Evolutionary conservation across 2,329 filamentous ascomycete genomes (phyloP).

Genomic region (Epichloe baconii): DNA sequence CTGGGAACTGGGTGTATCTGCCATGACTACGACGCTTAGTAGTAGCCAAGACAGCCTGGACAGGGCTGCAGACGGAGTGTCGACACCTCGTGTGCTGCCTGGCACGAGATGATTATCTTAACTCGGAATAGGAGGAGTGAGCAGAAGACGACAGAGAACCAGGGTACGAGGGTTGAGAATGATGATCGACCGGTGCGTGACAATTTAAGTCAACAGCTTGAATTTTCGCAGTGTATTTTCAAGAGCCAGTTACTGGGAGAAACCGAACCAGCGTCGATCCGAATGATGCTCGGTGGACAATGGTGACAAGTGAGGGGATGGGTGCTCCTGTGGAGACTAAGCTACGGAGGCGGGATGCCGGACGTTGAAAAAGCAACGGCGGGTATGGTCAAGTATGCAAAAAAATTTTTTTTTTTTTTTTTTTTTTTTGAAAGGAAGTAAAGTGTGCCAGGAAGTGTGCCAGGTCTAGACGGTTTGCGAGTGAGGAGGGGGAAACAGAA

Average conservation of each 20-base stretch:
- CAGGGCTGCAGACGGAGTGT: constrained; percentile 3
- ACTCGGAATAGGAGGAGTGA: neutral
- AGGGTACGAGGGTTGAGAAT: neutral
- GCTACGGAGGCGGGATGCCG: constrained; percentile 1
- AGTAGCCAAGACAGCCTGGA: constrained; percentile 7
- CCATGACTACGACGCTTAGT: constrained; percentile 12
- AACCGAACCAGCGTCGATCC: neutral
- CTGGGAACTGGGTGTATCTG: constrained; percentile 13
- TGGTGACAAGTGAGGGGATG: neutral
- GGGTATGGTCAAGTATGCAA: neutral
- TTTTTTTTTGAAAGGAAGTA: too few species aligned
- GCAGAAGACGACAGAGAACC: neutral
- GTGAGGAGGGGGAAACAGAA: neutral
- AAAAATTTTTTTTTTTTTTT: neutral
- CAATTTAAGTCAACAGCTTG: neutral
- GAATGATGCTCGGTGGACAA: neutral
- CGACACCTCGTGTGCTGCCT: neutral
- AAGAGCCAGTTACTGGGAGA: neutral
- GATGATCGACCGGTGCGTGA: neutral
- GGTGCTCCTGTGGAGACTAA: neutral
- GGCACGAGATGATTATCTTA: neutral
- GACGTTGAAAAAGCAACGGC: neutral
- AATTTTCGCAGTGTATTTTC: neutral
- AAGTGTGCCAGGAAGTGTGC: neutral
- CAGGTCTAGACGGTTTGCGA: neutral